Evolutionary conservation across 768 basidiomycete genomes (phyloP).

Genomic region (Vararia minispora): DNA sequence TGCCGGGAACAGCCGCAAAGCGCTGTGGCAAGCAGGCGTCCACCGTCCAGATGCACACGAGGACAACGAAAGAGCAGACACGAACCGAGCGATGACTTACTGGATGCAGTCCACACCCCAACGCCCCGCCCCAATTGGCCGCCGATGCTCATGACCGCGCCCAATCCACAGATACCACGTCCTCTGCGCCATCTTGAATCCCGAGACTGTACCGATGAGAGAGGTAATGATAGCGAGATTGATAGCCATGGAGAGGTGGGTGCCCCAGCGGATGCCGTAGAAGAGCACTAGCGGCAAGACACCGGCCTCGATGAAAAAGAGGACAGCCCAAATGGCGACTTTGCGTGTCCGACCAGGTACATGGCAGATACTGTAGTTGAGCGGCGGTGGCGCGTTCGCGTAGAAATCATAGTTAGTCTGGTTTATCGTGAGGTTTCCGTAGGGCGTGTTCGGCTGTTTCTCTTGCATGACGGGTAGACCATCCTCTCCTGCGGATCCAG

Average conservation of each 20-base stretch:
- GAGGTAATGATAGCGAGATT: constrained; percentile 23
- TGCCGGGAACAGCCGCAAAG: too few relatives aligned
- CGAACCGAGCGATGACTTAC: constrained; percentile 9
- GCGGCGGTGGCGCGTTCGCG: constrained; percentile 16
- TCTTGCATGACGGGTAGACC: too few relatives aligned
- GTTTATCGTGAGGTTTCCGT: too few relatives aligned
- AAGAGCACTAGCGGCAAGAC: constrained; percentile 22
- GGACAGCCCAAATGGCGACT: constrained; percentile 17
- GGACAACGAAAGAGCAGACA: too few relatives aligned
- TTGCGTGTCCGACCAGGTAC: constrained; percentile 14
- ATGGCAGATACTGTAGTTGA: constrained; percentile 20
- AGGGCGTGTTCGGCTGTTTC: too few relatives aligned
- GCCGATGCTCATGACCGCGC: constrained; percentile 14
- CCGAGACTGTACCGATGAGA: constrained; percentile 21
- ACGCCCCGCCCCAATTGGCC: constrained; percentile 20
- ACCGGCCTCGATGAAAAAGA: constrained; percentile 21
- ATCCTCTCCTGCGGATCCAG: too few relatives aligned
- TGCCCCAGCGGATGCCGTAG: constrained; percentile 21
- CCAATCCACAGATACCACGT: constrained; percentile 18
- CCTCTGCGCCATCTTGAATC: constrained; percentile 18
- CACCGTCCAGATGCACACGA: too few relatives aligned
- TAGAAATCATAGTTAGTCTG: too few relatives aligned
- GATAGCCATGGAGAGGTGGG: constrained; percentile 18
- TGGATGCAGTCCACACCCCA: constrained; percentile 21
- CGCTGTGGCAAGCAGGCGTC: too few relatives aligned